Percentiles rank a stretch among this genome's conserved stretches.
Conservation (phyloP, 1,139 yeast species). For the Candida sojae region DNA sequence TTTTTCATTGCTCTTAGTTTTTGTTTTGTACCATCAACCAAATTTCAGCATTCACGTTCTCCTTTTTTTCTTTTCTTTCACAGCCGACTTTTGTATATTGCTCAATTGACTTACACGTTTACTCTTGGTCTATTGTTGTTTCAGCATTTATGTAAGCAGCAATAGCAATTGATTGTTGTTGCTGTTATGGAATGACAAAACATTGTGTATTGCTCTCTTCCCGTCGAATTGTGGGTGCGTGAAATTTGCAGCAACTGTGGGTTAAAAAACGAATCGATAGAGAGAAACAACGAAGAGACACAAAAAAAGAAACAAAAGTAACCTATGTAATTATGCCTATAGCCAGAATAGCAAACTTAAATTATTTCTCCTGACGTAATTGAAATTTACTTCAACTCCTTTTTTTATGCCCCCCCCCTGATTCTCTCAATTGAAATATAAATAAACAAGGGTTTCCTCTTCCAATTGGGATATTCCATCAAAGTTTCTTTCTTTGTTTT, state of each 20-base stretch:
- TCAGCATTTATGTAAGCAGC: neutral
- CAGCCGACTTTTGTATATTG: neutral
- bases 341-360: neutral
- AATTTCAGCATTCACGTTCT: neutral
- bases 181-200: neutral
- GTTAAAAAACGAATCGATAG: neutral
- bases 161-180: neutral
- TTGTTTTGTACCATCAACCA: neutral
- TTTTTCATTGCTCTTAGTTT: neutral
- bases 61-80: neutral
- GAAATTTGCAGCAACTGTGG: slow-evolving; percentile 3
- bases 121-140: neutral
- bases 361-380: neutral
- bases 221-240: neutral
- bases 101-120: neutral
- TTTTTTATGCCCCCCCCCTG: neutral
- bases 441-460: neutral
- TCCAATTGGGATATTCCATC: neutral
- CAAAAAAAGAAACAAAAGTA: neutral
- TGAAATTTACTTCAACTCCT: neutral
- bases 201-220: neutral
- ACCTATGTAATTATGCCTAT: neutral
- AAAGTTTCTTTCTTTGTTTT: neutral
- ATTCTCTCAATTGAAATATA: neutral
- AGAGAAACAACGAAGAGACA: neutral